A percentile compares a stretch with the other conserved stretches of the same genome.
These are phyloP conservation scores for Metarhizium rileyi DNA, from an alignment of 2,329 filamentous ascomycete genomes.

Conservation along the genomic window DNA sequence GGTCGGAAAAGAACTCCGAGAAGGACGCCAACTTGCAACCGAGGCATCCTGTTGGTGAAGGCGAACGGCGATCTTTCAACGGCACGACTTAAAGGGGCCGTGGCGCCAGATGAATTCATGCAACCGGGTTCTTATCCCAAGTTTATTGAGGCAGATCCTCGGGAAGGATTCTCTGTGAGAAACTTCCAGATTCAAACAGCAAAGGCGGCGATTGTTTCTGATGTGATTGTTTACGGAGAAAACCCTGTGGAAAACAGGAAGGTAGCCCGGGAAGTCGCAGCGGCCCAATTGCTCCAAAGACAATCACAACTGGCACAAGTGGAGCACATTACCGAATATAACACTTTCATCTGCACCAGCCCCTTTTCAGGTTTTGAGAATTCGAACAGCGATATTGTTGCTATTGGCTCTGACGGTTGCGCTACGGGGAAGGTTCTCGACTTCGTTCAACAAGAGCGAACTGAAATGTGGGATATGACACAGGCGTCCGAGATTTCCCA, in stretches of 20 bases:
- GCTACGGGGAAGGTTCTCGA: conserved; percentile 73
- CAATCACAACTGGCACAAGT: conserved; percentile 49
- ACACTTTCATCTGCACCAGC: conserved; percentile 67
- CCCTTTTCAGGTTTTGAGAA: conserved; percentile 64
- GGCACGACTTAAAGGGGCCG: conserved; percentile 76
- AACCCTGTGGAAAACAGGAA: conserved; percentile 51
- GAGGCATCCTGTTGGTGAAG: conserved; percentile 79
- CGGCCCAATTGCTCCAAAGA: conserved; percentile 69
- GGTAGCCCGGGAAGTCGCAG: conserved; percentile 58
- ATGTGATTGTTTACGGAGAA: conserved; percentile 87
- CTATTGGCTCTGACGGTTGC: conserved; percentile 61
- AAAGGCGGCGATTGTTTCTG: conserved; percentile 79
- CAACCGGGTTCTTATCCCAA: conserved; percentile 38
- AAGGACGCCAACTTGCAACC: conserved; percentile 61
- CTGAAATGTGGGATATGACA: conserved; percentile 93
- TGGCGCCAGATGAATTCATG: conserved; percentile 73
- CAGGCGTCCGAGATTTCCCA: conserved; percentile 76
- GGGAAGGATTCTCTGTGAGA: conserved; percentile 84
- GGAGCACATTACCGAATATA: conserved; percentile 55
- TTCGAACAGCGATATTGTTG: conserved; percentile 59
- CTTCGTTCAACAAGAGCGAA: conserved; percentile 79
- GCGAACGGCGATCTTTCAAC: conserved; percentile 68
- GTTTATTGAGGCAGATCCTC: conserved; percentile 78
- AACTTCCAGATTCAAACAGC: conserved; percentile 96
- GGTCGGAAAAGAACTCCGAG: conserved; percentile 62